Conservation (phyloP, 2,329 filamentous ascomycete genomes). For the Penicillium brasilianum region DNA sequence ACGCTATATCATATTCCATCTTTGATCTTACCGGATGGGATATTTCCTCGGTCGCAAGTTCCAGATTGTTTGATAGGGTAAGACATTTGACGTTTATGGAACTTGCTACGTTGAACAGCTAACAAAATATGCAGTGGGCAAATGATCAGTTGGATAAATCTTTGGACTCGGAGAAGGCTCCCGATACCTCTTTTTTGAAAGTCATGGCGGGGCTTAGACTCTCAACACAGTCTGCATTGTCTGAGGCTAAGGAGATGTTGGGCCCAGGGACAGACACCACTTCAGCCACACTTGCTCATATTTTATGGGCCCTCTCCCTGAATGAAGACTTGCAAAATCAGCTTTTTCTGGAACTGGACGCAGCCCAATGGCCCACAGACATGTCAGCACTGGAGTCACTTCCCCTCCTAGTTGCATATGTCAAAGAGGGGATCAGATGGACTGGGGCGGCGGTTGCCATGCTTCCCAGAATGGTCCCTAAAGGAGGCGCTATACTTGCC, state of each 20-base stretch:
- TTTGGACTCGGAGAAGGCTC: neutral
- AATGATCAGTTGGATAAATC: neutral
- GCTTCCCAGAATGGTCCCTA: neutral
- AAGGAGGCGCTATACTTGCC: neutral
- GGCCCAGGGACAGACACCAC: neutral
- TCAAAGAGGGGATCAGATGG: neutral
- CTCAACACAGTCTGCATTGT: neutral
- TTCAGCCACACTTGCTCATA: neutral
- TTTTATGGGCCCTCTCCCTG: neutral
- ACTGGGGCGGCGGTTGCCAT: neutral
- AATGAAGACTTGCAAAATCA: neutral
- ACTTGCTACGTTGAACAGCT: neutral
- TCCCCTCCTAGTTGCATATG: neutral
- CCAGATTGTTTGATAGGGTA: neutral
- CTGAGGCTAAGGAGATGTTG: neutral
- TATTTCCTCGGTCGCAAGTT: neutral
- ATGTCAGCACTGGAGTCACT: neutral
- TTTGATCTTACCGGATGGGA: neutral
- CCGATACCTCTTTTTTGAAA: neutral
- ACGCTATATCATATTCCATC: neutral
- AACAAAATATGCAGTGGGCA: neutral
- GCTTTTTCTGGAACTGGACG: neutral
- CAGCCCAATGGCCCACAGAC: neutral
- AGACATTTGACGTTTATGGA: neutral
- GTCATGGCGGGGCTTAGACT: neutral